A percentile compares a stretch with the other conserved stretches of the same genome.
phyloP scores from a whole-genome alignment of 2,329 filamentous ascomycete species.

The Fusarium continuum region DNA sequence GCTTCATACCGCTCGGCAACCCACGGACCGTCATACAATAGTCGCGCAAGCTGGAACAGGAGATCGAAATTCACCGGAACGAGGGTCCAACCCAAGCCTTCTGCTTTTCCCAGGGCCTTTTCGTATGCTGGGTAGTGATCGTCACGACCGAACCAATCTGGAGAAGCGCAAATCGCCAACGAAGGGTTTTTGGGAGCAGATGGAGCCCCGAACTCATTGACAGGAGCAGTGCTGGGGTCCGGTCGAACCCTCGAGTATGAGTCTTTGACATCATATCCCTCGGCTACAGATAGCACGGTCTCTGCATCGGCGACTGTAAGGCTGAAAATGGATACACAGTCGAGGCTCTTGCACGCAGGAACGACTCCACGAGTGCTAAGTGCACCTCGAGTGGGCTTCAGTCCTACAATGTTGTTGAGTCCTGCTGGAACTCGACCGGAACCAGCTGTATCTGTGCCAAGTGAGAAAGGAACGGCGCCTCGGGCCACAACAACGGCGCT shows the following conservation, averaged over 20 bases:
- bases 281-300: slow-evolving; percentile 57
- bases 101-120: slow-evolving; percentile 50
- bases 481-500: slow-evolving; percentile 64
- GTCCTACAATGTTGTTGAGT: slow-evolving; percentile 62
- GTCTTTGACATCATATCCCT: slow-evolving; percentile 59
- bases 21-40: slow-evolving; percentile 66
- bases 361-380: slow-evolving; percentile 59
- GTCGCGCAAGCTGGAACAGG: slow-evolving; percentile 61
- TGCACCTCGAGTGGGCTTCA: slow-evolving; percentile 63
- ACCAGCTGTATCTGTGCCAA: slow-evolving; percentile 66
- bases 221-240: not conserved
- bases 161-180: slow-evolving; percentile 53
- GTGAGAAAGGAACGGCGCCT: slow-evolving; percentile 62
- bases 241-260: slow-evolving; percentile 58
- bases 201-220: slow-evolving; percentile 45
- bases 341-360: slow-evolving; percentile 65
- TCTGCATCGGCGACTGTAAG: slow-evolving; percentile 60
- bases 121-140: slow-evolving; percentile 56
- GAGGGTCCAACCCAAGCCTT: slow-evolving; percentile 53
- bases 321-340: slow-evolving; percentile 65
- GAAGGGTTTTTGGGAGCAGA: slow-evolving; percentile 41
- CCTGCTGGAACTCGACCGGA: slow-evolving; percentile 63
- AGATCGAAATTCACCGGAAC: slow-evolving; percentile 57
- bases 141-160: slow-evolving; percentile 48
- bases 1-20: slow-evolving; percentile 66